Base-by-base conservation (phyloP, 148 eudicot species). In the Rhododendron ferrugineum region DNA sequence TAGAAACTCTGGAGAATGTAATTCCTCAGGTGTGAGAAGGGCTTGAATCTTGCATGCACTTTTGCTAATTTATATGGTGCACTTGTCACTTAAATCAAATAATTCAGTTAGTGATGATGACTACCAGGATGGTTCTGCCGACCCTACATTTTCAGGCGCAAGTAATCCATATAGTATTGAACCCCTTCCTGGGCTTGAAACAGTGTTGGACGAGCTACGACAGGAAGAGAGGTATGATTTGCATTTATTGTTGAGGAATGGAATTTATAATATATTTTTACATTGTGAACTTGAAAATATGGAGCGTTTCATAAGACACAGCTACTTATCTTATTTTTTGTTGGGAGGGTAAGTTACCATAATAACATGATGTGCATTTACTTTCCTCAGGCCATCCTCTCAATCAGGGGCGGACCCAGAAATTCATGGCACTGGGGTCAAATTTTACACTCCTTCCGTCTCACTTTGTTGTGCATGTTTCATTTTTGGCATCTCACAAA, bases 1-100 rank as follows among this genome's bases (percentile, higher is more conserved):
- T 92, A n/a, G 98, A 97, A 91, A 97, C 98, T 72, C 86, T 95
- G 86, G 99, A 97, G 66, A 95, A 95, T 91, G 98, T 95, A 20
- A 95, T 97, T 88, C 95, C 95, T 88, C 95, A 95, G 96, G 99
- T 97, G 82, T 77, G 89, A 56, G 70, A 83, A 81, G 58, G 85
- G 62, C 11, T 14, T 83, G 18, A 34, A 58, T 81, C 70, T 26
- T 62, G 54, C 11, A 30, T 82, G 32, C 47, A 44, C 36, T 82
- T 37, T 18, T 40, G 49, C 20, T 81, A 83, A n/a, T 73, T 40
- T 79, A 36, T 46, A 46, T 34, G 50, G 74, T 23, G 77, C n/a
- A 37, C 26, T 18, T 52, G 28, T 76, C 20, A 42, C 76, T 44
- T 34, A 44, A 28, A 30, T 64, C 26, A n/a, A 72, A 54, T 47